Conservation (phyloP, 2,329 filamentous ascomycete species). For the Aspergillus fijiensis region DNA sequence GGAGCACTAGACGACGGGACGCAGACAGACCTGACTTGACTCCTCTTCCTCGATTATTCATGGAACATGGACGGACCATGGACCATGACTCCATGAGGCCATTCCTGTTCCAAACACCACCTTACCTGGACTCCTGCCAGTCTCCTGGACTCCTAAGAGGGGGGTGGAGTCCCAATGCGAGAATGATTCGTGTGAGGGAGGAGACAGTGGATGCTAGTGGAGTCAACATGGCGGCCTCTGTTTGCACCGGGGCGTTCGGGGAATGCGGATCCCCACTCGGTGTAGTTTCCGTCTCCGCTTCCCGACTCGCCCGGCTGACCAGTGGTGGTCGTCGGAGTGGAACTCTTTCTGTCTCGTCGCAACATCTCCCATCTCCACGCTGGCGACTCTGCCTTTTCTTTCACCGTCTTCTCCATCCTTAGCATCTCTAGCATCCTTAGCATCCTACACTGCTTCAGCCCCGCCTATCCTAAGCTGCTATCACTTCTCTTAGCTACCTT, state of each 20-base stretch:
- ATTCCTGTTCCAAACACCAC: neutral
- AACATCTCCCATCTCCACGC: neutral
- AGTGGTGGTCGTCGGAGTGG: neutral
- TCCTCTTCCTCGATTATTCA: too few relatives aligned
- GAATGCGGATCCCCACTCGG: constrained; percentile 28
- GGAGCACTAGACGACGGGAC: constrained; percentile 1
- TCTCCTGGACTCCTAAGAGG: neutral
- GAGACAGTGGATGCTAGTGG: constrained; percentile 13
- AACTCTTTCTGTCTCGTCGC: neutral
- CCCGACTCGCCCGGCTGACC: constrained; percentile 15
- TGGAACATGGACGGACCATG: too few relatives aligned
- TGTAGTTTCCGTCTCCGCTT: constrained; percentile 22
- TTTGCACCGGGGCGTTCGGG: constrained; percentile 21
- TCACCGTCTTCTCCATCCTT: neutral
- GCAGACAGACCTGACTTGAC: neutral
- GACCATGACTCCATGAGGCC: neutral
- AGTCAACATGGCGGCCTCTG: constrained; percentile 5
- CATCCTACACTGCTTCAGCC: neutral
- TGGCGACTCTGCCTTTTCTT: neutral
- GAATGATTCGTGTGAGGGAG: neutral
- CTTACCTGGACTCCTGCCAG: too few relatives aligned
- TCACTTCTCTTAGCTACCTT: neutral
- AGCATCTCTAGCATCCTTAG: neutral
- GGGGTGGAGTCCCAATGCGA: neutral
- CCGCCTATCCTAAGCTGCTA: constrained; percentile 1